A percentile compares a stretch with the other conserved stretches of the same genome.
Evolutionary conservation across 192 early-diverging fungal species (phyloP).

Genomic region (Gigaspora rosea): DNA sequence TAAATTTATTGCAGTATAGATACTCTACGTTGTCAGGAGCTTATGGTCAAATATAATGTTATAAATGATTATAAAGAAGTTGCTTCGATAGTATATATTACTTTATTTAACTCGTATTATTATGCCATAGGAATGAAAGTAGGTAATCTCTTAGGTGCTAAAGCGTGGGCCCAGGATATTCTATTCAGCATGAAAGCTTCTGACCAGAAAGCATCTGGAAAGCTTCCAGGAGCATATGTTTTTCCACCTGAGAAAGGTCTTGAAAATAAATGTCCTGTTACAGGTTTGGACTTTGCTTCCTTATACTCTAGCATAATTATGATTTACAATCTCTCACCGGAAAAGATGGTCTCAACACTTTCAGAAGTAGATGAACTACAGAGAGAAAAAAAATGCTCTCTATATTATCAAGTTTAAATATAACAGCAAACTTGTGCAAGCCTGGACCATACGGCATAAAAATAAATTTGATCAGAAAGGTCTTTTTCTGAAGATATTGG

Average conservation of each 20-base stretch:
- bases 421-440: background rate
- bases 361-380: background rate
- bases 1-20: conserved; percentile 11
- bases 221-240: background rate
- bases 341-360: conserved; percentile 2
- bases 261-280: background rate
- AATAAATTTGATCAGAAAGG: too few relatives aligned
- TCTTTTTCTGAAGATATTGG: too few relatives aligned
- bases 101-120: background rate
- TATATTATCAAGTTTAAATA: background rate
- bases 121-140: conserved; percentile 1
- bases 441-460: background rate
- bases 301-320: conserved; percentile 13
- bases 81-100: background rate
- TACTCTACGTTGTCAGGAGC: background rate
- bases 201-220: background rate
- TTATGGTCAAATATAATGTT: conserved; percentile 25
- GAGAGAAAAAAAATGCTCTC: background rate
- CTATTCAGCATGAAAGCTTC: background rate
- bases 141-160: conserved; percentile 19
- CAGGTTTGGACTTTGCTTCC: background rate
- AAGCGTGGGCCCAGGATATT: background rate
- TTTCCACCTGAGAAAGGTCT: background rate
- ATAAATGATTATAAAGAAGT: conserved; percentile 19
- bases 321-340: conserved; percentile 5